Conservation (phyloP, 306 rosid genomes). For the Crataegus laevigata region DNA sequence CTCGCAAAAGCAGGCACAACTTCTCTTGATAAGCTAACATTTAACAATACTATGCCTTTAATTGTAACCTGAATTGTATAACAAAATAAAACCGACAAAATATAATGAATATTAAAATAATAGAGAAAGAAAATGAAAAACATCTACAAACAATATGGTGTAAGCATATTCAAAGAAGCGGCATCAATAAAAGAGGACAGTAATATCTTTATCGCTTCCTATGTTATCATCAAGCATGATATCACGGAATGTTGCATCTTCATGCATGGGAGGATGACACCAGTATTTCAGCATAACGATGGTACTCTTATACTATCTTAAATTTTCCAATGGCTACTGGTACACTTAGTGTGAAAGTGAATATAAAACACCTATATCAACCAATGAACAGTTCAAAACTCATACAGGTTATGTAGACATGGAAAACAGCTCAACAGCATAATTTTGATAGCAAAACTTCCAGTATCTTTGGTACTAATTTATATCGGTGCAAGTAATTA, state of each 20-base stretch:
- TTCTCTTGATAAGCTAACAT: slow-evolving; percentile 77
- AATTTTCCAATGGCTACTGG: background rate
- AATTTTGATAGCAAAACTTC: background rate
- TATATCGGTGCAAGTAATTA: background rate
- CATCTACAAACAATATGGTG: background rate
- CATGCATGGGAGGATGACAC: background rate
- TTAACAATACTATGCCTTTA: slow-evolving; percentile 67
- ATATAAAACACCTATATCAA: background rate
- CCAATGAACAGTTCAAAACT: background rate
- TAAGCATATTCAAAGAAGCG: background rate
- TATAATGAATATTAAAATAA: background rate
- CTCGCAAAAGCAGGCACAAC: slow-evolving; percentile 93
- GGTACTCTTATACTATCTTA: background rate
- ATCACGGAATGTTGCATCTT: background rate
- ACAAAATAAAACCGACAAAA: background rate
- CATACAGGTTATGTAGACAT: too few relatives aligned
- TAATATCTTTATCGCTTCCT: background rate
- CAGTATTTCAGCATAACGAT: background rate
- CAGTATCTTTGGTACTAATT: background rate
- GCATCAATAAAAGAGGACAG: background rate
- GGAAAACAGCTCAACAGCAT: background rate
- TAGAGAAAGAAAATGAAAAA: background rate
- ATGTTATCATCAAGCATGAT: background rate
- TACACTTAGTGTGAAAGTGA: background rate
- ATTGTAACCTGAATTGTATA: slow-evolving; percentile 48